Base-by-base conservation (phyloP, 306 rosid species). In the Begonia fuchsioides region DNA sequence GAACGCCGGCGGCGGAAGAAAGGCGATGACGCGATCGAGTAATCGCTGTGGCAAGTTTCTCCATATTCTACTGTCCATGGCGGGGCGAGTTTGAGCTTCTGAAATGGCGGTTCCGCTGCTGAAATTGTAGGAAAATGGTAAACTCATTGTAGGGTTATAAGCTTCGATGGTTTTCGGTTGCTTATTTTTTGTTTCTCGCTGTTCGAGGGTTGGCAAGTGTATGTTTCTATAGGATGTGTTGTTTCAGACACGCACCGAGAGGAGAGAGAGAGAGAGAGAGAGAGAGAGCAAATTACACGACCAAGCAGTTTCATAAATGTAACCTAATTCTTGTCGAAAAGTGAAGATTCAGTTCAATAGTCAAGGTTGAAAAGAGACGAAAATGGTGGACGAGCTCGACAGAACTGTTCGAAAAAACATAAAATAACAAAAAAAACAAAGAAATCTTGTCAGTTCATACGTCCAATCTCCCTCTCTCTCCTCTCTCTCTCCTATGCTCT, bases 41-140 rank as follows among this genome's bases (percentile, higher is more conserved):
- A 92, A 65, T 50, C 72, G 71, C 41, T 66, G 83, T 3, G 98
- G 98, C 44, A 92, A 86, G 49, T 77, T 78, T 17, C 87, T 75
- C 98, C 98, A 92, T 51, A 92, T 82, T 49, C 87, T 85, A 60
- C 64, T 50, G 57, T 92, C 92, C 98, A 92, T 85, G 73, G 72
- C 74, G 10, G 71, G 73, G 38, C 58, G 73, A 12, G 60, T 59
- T 39, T 26, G 19, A 38, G 55, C 7, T 6, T 26, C 35, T 8
- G 35, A 26, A 26, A 6, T 26, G 35, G 35, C 0, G 4, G 35
- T 26, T 8, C 35, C 35, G 35, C 35, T 26, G 35, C 35, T 26
- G 35, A 80, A 77, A 26, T 72, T 64, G 71, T 80, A 80, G 17
- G 83, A 47, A 61, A 83, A 78, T 17, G 93, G 90, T 26, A 81